These are phyloP conservation scores for Diutina catenulata DNA, from an alignment of 1,139 yeast species.

Conservation along the genomic window DNA sequence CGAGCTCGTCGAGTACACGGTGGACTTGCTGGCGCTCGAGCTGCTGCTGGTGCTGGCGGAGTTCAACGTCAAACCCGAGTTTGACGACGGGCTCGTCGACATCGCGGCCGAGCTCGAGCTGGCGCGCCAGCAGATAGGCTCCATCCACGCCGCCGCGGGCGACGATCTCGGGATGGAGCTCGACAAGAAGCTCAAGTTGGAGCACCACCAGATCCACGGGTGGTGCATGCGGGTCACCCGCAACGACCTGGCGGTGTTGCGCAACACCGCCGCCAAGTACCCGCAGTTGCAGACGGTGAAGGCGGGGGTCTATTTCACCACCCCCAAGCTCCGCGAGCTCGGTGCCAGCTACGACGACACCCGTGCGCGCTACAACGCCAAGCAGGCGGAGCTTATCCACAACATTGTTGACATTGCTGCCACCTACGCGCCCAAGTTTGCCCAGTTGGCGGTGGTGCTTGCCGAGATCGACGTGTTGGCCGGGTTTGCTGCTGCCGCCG, in stretches of 20 bases:
- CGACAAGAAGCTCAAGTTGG: conserved; percentile 81
- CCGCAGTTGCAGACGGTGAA: conserved; percentile 81
- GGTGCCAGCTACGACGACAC: conserved; percentile 49
- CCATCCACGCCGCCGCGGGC: conserved; percentile 52
- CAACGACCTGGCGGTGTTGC: conserved; percentile 69
- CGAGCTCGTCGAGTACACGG: conserved; percentile 84
- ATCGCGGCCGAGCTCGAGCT: conserved; percentile 47
- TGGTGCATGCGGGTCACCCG: conserved; percentile 92
- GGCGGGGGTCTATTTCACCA: conserved; percentile 89
- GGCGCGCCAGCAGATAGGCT: conserved; percentile 42
- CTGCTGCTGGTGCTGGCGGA: conserved; percentile 42
- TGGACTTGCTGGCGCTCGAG: conserved; percentile 74
- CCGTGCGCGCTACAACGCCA: conserved; percentile 54
- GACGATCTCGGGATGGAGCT: conserved; percentile 71
- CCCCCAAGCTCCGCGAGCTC: conserved; percentile 46
- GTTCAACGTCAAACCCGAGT: conserved; percentile 79
- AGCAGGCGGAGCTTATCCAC: conserved; percentile 66
- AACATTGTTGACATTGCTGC: conserved; percentile 74
- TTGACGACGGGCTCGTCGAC: conserved; percentile 61
- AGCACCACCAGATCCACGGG: conserved; percentile 76
- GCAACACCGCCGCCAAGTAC: conserved; percentile 49
- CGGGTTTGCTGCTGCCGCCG: conserved; percentile 77
- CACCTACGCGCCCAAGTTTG: conserved; percentile 71
- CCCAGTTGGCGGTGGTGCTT: conserved; percentile 48
- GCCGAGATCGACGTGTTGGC: conserved; percentile 76